Base-by-base conservation (phyloP, 257 asterid genomes). In the Avicennia marina region DNA sequence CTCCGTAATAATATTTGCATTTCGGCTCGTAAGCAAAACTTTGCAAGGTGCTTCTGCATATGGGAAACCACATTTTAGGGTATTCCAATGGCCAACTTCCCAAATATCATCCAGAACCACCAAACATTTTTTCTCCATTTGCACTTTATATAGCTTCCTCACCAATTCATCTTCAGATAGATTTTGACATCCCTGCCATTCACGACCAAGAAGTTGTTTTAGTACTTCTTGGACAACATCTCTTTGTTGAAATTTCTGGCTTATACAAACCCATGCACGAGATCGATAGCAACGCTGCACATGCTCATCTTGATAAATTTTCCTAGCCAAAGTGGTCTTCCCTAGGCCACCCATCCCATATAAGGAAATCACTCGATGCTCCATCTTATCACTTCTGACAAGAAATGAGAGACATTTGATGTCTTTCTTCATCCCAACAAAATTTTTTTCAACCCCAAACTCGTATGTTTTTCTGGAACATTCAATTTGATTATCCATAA, bases 201-300 rank as follows among this genome's bases (percentile, higher is more conserved):
- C 2, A 0, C 8, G 4, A 29, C 7, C 5, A 22, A 47, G 33
- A 24, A 47, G n/a, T 47, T 47, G 53, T 25, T 47, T 20, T 22
- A 47, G 33, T 21, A 47, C 3, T 20, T 24, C 33, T 24, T 47
- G 15, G 13, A 64, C 18, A 18, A 53, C 58, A 26, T 43, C 65
- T 51, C 38, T 56, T 34, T 11, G 62, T 58, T 64, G 55, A 65
- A 69, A 59, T 27, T 51, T 53, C 11, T 58, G 64, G 1, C 66
- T 63, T 26, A 70, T 54, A 31, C 75, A 55, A 27, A 48, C 58
- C 75, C 75, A 70, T 1, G 52, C 63, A 15, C 12, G 33, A 16
- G 22, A 22, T 12, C 42, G 25, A 42, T 41, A 58, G 5, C 16
- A 15, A 9, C 25, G 32, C 29, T 24, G 53, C 33, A 47, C 33